Evolutionary conservation across 768 basidiomycete species (phyloP).

Genomic region (Suillus clintonianus): DNA sequence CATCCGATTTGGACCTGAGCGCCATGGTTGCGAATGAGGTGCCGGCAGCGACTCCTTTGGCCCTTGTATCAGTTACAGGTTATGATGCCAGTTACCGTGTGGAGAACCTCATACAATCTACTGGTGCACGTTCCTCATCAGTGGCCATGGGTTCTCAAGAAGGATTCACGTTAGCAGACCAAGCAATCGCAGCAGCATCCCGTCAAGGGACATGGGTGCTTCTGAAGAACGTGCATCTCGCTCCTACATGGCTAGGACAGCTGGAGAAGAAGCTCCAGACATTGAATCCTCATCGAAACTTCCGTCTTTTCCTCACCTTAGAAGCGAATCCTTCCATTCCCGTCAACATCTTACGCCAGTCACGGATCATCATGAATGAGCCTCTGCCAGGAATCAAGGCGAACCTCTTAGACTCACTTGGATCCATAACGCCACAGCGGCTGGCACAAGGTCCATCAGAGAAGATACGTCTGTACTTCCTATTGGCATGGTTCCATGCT

Average conservation of each 20-base stretch:
- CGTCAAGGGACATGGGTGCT: constrained; percentile 96
- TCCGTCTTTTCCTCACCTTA: constrained; percentile 98
- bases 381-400: constrained; percentile 97
- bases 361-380: constrained; percentile 97
- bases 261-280: constrained; percentile 96
- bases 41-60: constrained; percentile 78
- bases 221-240: constrained; percentile 95
- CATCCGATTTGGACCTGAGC: constrained; percentile 75
- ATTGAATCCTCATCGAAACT: constrained; percentile 82
- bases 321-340: constrained; percentile 94
- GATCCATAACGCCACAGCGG: constrained; percentile 68
- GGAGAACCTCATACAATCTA: constrained; percentile 81
- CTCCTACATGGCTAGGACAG: constrained; percentile 93
- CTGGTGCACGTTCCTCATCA: constrained; percentile 75
- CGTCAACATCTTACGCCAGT: constrained; percentile 95
- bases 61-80: constrained; percentile 90
- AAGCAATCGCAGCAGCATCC: constrained; percentile 90
- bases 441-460: constrained; percentile 88
- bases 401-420: constrained; percentile 88
- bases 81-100: constrained; percentile 99
- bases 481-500: constrained; percentile 99
- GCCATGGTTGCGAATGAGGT: constrained; percentile 81
- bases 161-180: constrained; percentile 94
- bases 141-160: constrained; percentile 99
- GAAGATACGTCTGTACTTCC: constrained; percentile 91